Conservation (phyloP, 371 early-diverging fungal genomes). For the Sporodiniella umbellata region DNA sequence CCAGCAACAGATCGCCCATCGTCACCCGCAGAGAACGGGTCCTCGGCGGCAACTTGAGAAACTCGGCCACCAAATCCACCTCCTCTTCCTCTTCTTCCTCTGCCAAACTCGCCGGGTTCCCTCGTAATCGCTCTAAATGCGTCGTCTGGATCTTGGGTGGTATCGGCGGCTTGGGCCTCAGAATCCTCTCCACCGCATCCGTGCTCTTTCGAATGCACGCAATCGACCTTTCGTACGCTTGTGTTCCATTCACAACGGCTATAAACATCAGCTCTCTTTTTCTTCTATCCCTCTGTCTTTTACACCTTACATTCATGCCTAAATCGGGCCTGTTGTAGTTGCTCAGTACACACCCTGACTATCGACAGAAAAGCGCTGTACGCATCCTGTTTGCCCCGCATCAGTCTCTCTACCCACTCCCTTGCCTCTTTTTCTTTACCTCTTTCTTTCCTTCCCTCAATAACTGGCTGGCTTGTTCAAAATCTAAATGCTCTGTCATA, state of each 20-base stretch:
- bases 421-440: neutral
- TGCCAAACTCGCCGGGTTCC: slow-evolving; percentile 41
- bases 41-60: neutral
- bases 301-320: slow-evolving; percentile 48
- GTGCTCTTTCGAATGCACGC: slow-evolving; percentile 32
- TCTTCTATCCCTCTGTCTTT: neutral
- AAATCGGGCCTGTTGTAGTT: slow-evolving; percentile 40
- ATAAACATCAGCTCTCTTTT: neutral
- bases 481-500: too few relatives aligned
- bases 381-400: slow-evolving; percentile 32
- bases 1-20: slow-evolving; percentile 14
- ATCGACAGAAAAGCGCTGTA: slow-evolving; percentile 36
- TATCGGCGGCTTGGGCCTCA: slow-evolving; percentile 27
- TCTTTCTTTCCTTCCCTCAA: neutral
- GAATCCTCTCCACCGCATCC: slow-evolving; percentile 35
- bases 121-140: slow-evolving; percentile 22
- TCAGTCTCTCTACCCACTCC: too few relatives aligned
- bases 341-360: slow-evolving; percentile 27
- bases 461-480: neutral
- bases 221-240: slow-evolving; percentile 25
- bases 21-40: neutral
- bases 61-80: slow-evolving; percentile 25
- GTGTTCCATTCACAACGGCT: slow-evolving; percentile 37
- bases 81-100: slow-evolving; percentile 48
- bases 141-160: slow-evolving; percentile 14